phyloP scores from a whole-genome alignment of 352 stramenopile genomes.

The Pythium vanterpoolii region DNA sequence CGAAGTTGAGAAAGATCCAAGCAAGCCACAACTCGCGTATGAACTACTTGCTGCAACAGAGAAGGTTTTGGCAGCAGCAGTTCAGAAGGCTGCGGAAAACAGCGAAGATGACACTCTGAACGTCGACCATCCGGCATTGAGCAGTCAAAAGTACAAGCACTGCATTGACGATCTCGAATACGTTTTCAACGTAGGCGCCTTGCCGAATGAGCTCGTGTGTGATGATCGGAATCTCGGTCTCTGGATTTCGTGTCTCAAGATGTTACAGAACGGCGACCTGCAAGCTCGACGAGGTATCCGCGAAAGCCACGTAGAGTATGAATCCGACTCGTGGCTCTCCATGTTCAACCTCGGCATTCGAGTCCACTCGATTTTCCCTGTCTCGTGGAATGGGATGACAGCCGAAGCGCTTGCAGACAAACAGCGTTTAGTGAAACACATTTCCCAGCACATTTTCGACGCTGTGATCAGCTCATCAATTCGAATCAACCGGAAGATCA shows the following conservation, averaged over 20 bases:
- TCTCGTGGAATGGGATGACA: constrained; percentile 71
- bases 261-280: constrained; percentile 74
- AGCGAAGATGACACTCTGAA: constrained; percentile 31
- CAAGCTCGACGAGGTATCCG: constrained; percentile 66
- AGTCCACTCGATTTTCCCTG: constrained; percentile 79
- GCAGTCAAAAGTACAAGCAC: constrained; percentile 89
- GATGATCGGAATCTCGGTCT: constrained; percentile 59
- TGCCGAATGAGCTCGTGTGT: constrained; percentile 78
- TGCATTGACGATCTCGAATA: constrained; percentile 87
- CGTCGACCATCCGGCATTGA: constrained; percentile 72
- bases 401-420: constrained; percentile 31
- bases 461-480: constrained; percentile 42
- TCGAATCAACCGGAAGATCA: constrained; percentile 41
- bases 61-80: constrained; percentile 59
- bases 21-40: constrained; percentile 55
- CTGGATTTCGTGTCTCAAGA: constrained; percentile 67
- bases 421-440: constrained; percentile 32
- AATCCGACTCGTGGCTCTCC: constrained; percentile 84
- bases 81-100: constrained; percentile 9
- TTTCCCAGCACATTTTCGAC: constrained; percentile 48
- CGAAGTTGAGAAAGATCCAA: constrained; percentile 44
- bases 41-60: constrained; percentile 63
- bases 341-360: constrained; percentile 90
- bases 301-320: constrained; percentile 84
- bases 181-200: constrained; percentile 73